Conservation (phyloP, 345 rosid genomes). For the Physaria fendleri region DNA sequence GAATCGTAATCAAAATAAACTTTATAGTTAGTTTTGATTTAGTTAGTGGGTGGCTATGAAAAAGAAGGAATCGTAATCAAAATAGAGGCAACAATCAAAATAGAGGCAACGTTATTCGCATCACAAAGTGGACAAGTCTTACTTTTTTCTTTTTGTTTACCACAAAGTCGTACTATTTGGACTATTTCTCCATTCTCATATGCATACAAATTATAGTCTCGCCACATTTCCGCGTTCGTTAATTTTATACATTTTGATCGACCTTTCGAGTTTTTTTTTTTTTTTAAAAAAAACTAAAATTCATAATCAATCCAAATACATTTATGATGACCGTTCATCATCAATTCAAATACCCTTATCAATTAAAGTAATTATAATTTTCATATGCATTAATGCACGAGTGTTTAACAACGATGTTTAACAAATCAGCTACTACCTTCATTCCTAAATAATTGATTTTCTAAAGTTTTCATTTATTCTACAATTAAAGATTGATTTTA, state of each 20-base stretch:
- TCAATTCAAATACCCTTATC: background rate
- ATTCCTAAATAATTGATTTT: too few relatives aligned
- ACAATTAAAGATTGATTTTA: too few relatives aligned
- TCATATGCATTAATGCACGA: conserved; percentile 8
- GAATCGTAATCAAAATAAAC: background rate
- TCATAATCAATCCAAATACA: too few relatives aligned
- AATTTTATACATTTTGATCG: background rate
- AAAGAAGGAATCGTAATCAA: background rate
- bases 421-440: background rate
- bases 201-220: background rate
- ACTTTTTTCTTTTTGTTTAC: background rate
- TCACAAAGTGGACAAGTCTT: background rate
- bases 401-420: background rate
- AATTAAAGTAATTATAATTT: background rate
- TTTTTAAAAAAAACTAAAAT: too few relatives aligned
- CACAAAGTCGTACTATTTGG: background rate
- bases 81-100: too few relatives aligned
- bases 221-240: background rate
- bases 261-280: background rate
- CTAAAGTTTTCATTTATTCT: too few relatives aligned
- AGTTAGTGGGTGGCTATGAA: background rate
- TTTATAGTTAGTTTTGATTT: background rate
- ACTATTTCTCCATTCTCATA: background rate
- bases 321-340: too few relatives aligned
- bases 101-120: background rate